These are phyloP conservation scores for Scheffersomyces lignicola DNA, from an alignment of 1,139 yeast genomes.

Conservation along the genomic window DNA sequence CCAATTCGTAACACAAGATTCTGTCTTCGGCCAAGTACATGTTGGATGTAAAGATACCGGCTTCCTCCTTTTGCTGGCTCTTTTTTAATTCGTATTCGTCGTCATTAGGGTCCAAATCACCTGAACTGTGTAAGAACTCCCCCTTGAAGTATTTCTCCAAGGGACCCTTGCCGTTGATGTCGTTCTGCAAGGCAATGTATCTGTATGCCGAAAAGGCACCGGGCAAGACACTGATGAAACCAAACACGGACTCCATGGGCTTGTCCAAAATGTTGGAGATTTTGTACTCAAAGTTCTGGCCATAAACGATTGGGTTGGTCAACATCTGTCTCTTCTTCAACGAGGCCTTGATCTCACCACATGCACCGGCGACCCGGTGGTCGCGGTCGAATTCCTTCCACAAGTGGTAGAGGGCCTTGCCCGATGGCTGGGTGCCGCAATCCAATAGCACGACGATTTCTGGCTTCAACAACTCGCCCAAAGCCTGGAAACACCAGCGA, in stretches of 20 bases:
- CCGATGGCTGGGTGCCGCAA: constrained; percentile 51
- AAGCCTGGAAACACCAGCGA: constrained; percentile 53
- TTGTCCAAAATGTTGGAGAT: constrained; percentile 48
- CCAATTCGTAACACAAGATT: constrained; percentile 49
- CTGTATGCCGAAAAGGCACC: constrained; percentile 51
- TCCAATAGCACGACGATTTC: constrained; percentile 44
- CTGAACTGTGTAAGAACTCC: constrained; percentile 47
- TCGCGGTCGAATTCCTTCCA: constrained; percentile 52
- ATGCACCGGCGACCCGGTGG: constrained; percentile 51
- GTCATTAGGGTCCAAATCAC: constrained; percentile 47
- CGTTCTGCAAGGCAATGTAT: constrained; percentile 42
- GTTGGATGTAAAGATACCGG: constrained; percentile 51
- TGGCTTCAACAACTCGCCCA: constrained; percentile 46
- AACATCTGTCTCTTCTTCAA: constrained; percentile 41
- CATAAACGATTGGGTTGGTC: constrained; percentile 48
- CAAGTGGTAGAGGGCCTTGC: constrained; percentile 45
- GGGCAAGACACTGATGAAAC: constrained; percentile 48
- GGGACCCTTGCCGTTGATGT: constrained; percentile 46
- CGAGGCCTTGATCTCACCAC: constrained; percentile 51
- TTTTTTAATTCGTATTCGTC: constrained; percentile 46
- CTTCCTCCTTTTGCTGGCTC: constrained; percentile 42
- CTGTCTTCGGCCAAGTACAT: constrained; percentile 55
- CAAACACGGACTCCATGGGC: constrained; percentile 48
- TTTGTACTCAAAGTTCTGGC: constrained; percentile 49
- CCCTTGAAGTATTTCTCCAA: constrained; percentile 51